These are phyloP conservation scores for Acanthamoeba royreba DNA, from an alignment of 208 protist genomes.

Conservation along the genomic window DNA sequence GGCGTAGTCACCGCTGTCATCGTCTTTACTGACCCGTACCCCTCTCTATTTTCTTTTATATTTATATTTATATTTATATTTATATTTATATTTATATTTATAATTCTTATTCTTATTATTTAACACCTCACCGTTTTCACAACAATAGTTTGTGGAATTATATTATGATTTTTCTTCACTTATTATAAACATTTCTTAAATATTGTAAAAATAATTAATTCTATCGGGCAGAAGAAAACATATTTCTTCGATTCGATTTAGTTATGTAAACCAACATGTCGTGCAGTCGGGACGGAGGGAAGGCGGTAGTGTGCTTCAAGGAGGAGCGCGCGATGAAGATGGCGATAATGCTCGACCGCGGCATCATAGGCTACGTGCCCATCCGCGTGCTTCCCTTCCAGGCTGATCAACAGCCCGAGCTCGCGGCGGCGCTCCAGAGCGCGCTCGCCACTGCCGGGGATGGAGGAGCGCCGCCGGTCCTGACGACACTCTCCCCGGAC, in stretches of 20 bases:
- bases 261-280: background rate
- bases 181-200: no score
- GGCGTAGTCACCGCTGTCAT: background rate
- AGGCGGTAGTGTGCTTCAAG: background rate
- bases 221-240: no score
- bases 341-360: background rate
- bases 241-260: background rate
- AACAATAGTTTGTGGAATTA: no score
- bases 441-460: background rate
- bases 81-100: no score
- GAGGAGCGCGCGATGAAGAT: background rate
- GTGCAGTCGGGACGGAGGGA: background rate
- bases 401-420: background rate
- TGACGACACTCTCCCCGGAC: no score
- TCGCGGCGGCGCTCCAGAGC: background rate
- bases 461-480: no score
- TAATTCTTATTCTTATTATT: background rate
- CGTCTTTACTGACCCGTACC: background rate
- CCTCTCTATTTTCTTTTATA: background rate
- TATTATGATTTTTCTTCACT: no score
- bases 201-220: no score
- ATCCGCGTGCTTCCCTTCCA: background rate
- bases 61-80: no score
- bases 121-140: no score
- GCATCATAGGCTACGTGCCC: background rate